Base-by-base conservation (phyloP, 2,329 filamentous ascomycete genomes). In the Aspergillus arachidicola region DNA sequence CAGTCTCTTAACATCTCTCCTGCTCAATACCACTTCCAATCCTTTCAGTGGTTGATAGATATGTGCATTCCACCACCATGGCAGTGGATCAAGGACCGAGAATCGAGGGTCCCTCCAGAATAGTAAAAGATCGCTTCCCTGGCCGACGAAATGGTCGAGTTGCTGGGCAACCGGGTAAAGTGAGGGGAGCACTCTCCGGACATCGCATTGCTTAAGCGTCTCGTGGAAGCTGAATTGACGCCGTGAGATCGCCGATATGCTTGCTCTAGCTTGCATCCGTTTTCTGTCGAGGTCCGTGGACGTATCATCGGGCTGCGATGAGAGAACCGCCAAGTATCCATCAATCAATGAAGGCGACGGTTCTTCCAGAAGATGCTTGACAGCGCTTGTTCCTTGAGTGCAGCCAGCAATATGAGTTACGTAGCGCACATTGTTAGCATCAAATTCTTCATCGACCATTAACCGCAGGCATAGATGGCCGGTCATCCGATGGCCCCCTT, bases 401-500 rank as follows among this genome's bases (percentile, higher is more conserved):
- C 76, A 78, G 59, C 71, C 73, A 21, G 71, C 72, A 38, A 78
- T 74, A 50, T 76, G 72, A 30, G 77, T 66, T 10, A 69, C 64
- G 59, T 76, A 73, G 26, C 75, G 73, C 19, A 78, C 72, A n/a
- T 72, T 75, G 28, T 73, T 68, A 2, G 58, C 23, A 2, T 70
- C 68, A 36, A 77, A 71, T 45, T 78, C 72, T 56, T 83, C 79
- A 55, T 86, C 83, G 2, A 90, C 84, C 67, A 93, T 79, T 65
- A 94, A 89, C 72, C 92, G 88, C 59, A 94, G 89, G 21, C 86
- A 89, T 36, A 93, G 74, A 72, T 94, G 91, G 0, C 91, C 91
- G 0, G 89, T 92, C 70, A 91, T 79, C 3, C 73, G 69, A 16
- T 75, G 59, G 1, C 84, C 83, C 28, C 83, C 79, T 51, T 81